Evolutionary conservation across 768 basidiomycete genomes (phyloP).

Genomic region (Tylopilus subfusipes): DNA sequence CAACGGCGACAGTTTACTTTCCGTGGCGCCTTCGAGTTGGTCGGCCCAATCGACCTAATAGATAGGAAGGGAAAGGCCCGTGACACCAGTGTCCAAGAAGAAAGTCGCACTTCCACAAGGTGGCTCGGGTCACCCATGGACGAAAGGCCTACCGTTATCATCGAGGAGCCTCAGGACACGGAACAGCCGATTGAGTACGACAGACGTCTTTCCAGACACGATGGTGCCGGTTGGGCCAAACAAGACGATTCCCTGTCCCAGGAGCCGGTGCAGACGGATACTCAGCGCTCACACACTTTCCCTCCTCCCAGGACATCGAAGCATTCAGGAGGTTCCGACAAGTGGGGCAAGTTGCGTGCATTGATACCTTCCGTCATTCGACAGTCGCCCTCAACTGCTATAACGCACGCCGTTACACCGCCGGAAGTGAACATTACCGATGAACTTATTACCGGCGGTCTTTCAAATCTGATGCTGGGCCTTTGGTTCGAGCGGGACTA

Average conservation of each 20-base stretch:
- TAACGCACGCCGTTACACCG: slow-evolving; percentile 46
- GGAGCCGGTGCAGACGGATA: not conserved
- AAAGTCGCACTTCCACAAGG: slow-evolving; percentile 51
- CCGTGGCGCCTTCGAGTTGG: slow-evolving; percentile 58
- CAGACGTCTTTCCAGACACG: slow-evolving; percentile 17
- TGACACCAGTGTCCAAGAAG: slow-evolving; percentile 46
- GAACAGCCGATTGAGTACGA: slow-evolving; percentile 22
- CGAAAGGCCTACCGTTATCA: slow-evolving; percentile 37
- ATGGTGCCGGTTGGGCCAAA: not conserved
- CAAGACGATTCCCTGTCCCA: slow-evolving; percentile 5
- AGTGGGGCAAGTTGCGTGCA: slow-evolving; percentile 65
- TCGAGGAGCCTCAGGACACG: slow-evolving; percentile 25
- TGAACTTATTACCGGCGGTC: slow-evolving; percentile 75
- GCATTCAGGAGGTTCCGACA: slow-evolving; percentile 31
- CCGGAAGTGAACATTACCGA: slow-evolving; percentile 71
- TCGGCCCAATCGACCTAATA: slow-evolving; percentile 26
- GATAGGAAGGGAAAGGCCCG: slow-evolving; percentile 57
- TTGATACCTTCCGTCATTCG: slow-evolving; percentile 55
- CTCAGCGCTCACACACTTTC: slow-evolving; percentile 26
- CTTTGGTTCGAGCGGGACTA: slow-evolving; percentile 89
- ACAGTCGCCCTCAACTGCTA: slow-evolving; percentile 34
- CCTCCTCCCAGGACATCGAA: slow-evolving; percentile 24
- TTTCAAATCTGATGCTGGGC: slow-evolving; percentile 73
- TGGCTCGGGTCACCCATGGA: slow-evolving; percentile 56
- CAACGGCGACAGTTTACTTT: slow-evolving; percentile 43